These are phyloP conservation scores for Solanum megistacrolobum DNA, from an alignment of 257 asterid genomes.

Conservation along the genomic window DNA sequence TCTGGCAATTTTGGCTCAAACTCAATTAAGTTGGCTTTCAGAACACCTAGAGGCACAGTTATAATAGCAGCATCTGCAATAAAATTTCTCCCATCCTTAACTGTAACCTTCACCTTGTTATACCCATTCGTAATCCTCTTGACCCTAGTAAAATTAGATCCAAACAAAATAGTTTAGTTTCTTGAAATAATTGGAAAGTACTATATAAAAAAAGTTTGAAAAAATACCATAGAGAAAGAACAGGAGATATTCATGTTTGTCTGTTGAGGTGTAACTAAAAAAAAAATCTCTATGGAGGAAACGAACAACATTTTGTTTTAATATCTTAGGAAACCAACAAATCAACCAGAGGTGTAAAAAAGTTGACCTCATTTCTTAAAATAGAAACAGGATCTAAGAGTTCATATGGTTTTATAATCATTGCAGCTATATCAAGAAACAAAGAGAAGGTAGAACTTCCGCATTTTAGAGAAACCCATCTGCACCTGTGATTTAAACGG, in stretches of 20 bases:
- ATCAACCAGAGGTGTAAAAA: not conserved
- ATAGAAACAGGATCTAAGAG: not conserved
- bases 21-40: conserved; percentile 68
- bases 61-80: conserved; percentile 83
- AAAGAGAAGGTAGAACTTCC: not conserved
- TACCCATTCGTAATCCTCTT: conserved; percentile 50
- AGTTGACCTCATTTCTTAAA: not conserved
- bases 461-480: not conserved
- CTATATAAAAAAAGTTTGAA: not conserved
- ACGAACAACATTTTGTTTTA: not conserved
- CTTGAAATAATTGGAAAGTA: not conserved
- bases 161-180: not conserved
- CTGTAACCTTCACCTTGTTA: conserved; percentile 56
- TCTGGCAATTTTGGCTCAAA: conserved; percentile 87
- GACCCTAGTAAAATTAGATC: conserved; percentile 38
- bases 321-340: not conserved
- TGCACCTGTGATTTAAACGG: conserved; percentile 85
- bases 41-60: conserved; percentile 87
- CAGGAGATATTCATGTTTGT: not conserved
- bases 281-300: not conserved
- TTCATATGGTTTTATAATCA: not conserved
- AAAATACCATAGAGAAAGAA: not conserved
- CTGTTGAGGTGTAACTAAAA: not conserved
- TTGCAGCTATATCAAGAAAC: not conserved
- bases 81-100: conserved; percentile 68